A percentile compares a stretch with the other conserved stretches of the same genome.
Conservation (phyloP, 805 yeast genomes). For the Kluyveromyces wickerhamii region DNA sequence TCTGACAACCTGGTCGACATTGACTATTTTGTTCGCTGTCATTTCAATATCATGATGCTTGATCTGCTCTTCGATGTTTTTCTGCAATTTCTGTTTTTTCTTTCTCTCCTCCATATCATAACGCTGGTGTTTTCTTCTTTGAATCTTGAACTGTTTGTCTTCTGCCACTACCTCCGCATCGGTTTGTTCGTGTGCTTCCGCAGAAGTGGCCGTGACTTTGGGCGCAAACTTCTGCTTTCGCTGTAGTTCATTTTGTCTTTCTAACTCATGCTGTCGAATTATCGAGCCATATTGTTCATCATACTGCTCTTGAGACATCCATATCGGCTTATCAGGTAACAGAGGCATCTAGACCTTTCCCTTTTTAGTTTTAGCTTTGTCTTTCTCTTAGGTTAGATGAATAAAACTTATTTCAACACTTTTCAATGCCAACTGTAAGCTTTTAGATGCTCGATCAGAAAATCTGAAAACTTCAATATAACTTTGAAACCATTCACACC, state of each 20-base stretch:
- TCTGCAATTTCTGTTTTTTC: slow-evolving; percentile 27
- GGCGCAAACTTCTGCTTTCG: slow-evolving; percentile 4
- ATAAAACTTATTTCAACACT: no score
- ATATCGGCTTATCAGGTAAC: slow-evolving; percentile 30
- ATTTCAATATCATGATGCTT: slow-evolving; percentile 29
- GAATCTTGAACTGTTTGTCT: slow-evolving; percentile 14
- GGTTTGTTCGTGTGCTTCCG: slow-evolving; percentile 15
- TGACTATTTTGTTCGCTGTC: slow-evolving; percentile 32
- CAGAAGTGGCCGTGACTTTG: slow-evolving; percentile 9
- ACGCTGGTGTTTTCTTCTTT: slow-evolving; percentile 24
- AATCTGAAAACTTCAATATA: no score
- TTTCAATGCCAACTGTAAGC: no score
- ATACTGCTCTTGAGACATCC: slow-evolving; percentile 33
- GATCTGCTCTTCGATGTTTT: slow-evolving; percentile 28
- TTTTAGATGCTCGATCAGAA: no score
- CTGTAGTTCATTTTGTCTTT: slow-evolving; percentile 8
- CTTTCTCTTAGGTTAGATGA: no score
- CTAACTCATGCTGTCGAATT: slow-evolving; percentile 7
- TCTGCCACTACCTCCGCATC: slow-evolving; percentile 9
- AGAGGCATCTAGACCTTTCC: slow-evolving; percentile 11
- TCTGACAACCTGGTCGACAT: slow-evolving; percentile 62
- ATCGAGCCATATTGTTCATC: slow-evolving; percentile 24
- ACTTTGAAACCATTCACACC: no score
- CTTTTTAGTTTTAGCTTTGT: no score
- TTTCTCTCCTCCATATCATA: slow-evolving; percentile 28